These are phyloP conservation scores for Eucalyptus viminalis DNA, from an alignment of 345 rosid species.

Conservation along the genomic window DNA sequence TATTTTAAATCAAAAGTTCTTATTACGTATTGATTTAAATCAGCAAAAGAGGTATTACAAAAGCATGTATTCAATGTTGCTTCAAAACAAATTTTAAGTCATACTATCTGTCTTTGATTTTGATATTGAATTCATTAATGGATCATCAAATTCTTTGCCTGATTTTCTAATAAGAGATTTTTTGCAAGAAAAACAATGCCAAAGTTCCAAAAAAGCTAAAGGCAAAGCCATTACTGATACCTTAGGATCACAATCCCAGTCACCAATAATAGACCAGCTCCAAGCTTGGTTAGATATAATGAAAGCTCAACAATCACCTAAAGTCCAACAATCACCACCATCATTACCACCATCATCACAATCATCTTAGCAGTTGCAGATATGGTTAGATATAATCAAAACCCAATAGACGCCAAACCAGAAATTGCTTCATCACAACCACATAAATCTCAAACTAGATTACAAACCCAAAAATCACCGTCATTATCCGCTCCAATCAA, in stretches of 20 bases:
- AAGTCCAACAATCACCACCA: too few species aligned
- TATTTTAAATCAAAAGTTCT: neutral
- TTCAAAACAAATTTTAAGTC: neutral
- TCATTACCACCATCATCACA: too few species aligned
- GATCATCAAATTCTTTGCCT: neutral
- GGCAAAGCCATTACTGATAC: neutral
- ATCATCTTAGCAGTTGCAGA: fast-evolving
- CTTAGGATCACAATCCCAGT: fast-evolving
- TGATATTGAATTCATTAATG: neutral
- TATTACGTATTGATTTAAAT: neutral
- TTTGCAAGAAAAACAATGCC: neutral
- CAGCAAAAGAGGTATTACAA: neutral
- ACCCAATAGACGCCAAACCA: fast-evolving
- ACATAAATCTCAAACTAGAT: too few species aligned
- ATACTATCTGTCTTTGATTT: fast-evolving
- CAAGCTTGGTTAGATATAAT: too few species aligned
- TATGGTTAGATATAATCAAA: too few species aligned
- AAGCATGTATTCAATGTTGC: neutral
- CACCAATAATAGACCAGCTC: too few species aligned
- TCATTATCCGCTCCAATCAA: too few species aligned
- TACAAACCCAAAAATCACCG: too few species aligned
- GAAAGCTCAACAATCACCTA: too few species aligned
- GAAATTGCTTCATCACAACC: too few species aligned
- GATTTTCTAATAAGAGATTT: fast-evolving
- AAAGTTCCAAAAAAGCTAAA: neutral